phyloP scores from a whole-genome alignment of 139 green algal species.

The Coccomyxa sp. region DNA sequence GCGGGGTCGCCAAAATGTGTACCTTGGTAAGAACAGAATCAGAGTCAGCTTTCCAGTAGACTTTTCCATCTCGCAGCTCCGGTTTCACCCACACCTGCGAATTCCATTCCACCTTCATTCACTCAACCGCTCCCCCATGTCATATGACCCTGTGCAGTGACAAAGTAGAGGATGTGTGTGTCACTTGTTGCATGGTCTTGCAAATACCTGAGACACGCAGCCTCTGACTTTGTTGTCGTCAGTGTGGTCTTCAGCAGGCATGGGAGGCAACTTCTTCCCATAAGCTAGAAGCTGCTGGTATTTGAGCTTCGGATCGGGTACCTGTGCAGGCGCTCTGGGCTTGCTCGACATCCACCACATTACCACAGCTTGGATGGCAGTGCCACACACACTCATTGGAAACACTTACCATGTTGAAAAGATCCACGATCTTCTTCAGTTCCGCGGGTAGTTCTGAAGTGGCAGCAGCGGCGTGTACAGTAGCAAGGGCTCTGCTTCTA shows the following conservation, averaged over 20 bases:
- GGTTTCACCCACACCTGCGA: conserved; percentile 94
- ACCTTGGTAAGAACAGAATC: conserved; percentile 96
- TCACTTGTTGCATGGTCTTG: background rate
- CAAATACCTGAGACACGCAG: conserved; percentile 64
- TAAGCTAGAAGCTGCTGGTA: conserved; percentile 99
- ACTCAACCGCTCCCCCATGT: background rate
- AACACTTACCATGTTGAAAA: conserved; percentile 65
- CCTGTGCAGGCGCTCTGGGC: conserved; percentile 12
- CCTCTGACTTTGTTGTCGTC: conserved; percentile 92
- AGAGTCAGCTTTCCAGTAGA: conserved; percentile 92
- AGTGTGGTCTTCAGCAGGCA: conserved; percentile 61
- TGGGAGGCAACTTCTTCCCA: conserved; percentile 81
- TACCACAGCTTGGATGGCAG: background rate
- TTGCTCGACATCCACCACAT: too few relatives aligned
- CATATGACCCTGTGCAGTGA: background rate
- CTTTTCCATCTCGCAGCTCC: conserved; percentile 51
- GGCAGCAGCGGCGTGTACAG: too few relatives aligned
- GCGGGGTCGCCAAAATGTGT: too few relatives aligned
- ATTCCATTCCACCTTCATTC: background rate
- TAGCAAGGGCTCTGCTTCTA: too few relatives aligned
- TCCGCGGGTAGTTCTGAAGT: conserved; percentile 41
- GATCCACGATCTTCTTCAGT: conserved; percentile 69
- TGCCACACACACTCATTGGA: background rate
- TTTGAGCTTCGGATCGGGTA: conserved; percentile 70
- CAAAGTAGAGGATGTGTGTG: background rate